phyloP scores from a whole-genome alignment of 768 basidiomycete genomes.

The Agaricus sinodeliciosus region DNA sequence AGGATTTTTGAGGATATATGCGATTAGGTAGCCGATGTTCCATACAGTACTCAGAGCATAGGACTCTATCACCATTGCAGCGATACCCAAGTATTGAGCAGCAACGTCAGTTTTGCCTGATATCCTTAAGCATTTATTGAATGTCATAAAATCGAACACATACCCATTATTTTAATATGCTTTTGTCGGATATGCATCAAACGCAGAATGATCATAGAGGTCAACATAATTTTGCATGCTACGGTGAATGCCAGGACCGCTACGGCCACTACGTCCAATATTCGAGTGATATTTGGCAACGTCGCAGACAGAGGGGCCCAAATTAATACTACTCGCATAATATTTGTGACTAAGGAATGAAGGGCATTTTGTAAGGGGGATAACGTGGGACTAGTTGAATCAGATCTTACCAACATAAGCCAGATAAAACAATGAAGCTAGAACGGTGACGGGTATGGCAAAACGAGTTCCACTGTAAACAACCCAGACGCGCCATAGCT shows the following conservation, averaged over 20 bases:
- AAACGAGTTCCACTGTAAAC: not conserved
- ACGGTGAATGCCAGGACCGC: not conserved
- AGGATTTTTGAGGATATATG: not conserved
- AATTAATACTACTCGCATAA: not conserved
- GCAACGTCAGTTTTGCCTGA: not conserved
- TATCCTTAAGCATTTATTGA: not conserved
- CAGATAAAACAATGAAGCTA: not conserved
- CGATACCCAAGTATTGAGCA: not conserved
- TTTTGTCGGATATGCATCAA: not conserved
- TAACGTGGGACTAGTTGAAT: too few species aligned
- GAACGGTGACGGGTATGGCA: not conserved
- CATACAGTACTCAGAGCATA: conserved; percentile 3
- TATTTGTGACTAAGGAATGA: too few species aligned
- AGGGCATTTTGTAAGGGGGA: too few species aligned
- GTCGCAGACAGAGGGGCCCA: not conserved
- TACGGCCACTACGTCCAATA: too few species aligned
- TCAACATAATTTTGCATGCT: not conserved
- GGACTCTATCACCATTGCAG: not conserved
- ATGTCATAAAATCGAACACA: too few species aligned
- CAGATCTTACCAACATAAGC: not conserved
- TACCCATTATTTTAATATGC: not conserved
- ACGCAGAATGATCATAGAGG: not conserved
- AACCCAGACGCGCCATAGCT: not conserved
- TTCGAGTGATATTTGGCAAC: not conserved
- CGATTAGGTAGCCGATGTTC: not conserved